Base-by-base conservation (phyloP, 2,329 filamentous ascomycete species). In the Cladophialophora carrionii region DNA sequence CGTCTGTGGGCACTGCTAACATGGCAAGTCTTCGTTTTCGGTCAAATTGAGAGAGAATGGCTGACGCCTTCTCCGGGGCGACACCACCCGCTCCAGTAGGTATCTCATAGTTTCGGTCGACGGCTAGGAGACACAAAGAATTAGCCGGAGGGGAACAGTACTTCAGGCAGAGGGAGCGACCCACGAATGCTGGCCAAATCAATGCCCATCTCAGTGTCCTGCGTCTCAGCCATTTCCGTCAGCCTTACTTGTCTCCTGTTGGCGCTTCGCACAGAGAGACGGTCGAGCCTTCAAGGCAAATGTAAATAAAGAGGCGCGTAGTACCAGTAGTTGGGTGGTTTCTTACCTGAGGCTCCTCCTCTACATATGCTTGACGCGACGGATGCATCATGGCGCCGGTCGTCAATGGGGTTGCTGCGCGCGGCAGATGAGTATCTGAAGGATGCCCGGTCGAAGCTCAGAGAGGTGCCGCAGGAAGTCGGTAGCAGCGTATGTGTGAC, bases 1-100 rank as follows among this genome's bases (percentile, higher is more conserved):
- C 95, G 76, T 97, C 93, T 61, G 96, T 99, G 0, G 94, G 95
- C 3, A 99, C 95, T 12, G 90, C 89, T 72, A 98, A 91, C 10
- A 90, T 90, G 20, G 92, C 92, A 10, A 92, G 93, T 74, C 92
- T 86, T 73, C 92, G 88, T 78, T 96, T 97, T 67, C 94, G 90
- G 73, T 92, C 90, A 77, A 99, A 95, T 76, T 98, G 93, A 37
- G 87, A 89, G 22, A 96, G 82, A 61, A 97, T 88, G 14, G 91
- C 91, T 2, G 91, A 93, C 2, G 92, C 92, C 76, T 91, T 92
- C 75, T 95, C 90, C 4, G 90, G 86, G 7, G 89, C 86, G 53
- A 89, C 87, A 54, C 90, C 90, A 22, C 61, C 64, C 2, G 82
- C 79, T 2, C 81, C 82, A 34, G 87, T 82, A 26, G 89, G 89